Base-by-base conservation (phyloP, 352 stramenopile genomes). In the Phytophthora meadii region DNA sequence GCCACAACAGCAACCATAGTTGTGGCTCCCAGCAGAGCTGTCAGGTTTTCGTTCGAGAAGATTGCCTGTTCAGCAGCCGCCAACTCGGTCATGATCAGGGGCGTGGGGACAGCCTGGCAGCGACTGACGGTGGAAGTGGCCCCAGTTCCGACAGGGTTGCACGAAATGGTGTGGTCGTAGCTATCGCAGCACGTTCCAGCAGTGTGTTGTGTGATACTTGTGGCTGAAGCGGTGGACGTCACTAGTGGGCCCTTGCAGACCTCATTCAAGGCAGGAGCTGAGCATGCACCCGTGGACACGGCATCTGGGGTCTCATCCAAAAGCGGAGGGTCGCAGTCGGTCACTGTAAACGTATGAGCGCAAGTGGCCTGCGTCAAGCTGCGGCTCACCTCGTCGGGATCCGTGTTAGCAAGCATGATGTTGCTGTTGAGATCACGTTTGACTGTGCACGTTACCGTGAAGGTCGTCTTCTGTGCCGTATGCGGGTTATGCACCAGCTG, bases 1-100 rank as follows among this genome's bases (percentile, higher is more conserved):
- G 77, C 75, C n/a, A 90, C 77, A 2, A 90, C 46, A 11, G 73
- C 82, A 1, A 90, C 55, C 51, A 88, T 58, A 1, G 76, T 72
- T 45, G 52, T 88, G 12, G 55, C 77, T n/a, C 61, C 73, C 12
- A 90, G 61, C 27, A 85, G 45, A 28, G 44, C 62, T 1, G 71
- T 72, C 12, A 44, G 67, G 0, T 67, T 69, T 9, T 60, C 59
- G 1, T 52, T 68, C 0, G 67, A 28, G 48, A 81, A 69, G 4
- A 61, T 40, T 12, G 63, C 36, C 24, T 64, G 28, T n/a, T 63
- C 59, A 0, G 25, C 51, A 27, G 58, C 52, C 7, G 67, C 49
- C 19, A 77, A 59, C 6, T 70, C 54, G 15, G 27, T 64, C 22
- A 47, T 59, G 49, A 60, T 48, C 53, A 44, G 66, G 54, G 48